Base-by-base conservation (phyloP, 148 eudicot species). In the Camellia granthamiana region DNA sequence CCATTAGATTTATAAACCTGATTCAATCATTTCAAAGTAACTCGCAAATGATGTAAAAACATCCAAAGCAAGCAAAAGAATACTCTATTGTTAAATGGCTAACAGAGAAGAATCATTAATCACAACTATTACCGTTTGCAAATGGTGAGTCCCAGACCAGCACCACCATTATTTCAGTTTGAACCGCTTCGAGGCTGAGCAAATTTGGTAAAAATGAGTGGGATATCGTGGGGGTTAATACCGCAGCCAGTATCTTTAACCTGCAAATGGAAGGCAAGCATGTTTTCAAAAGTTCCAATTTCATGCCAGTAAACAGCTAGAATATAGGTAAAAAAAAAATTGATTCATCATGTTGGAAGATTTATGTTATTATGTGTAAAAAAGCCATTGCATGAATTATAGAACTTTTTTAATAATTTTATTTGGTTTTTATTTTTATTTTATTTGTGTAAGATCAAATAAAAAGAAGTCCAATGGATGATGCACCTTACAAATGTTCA, bases 201-300 rank as follows among this genome's bases (percentile, higher is more conserved):
- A 79, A 92, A 92, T 80, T 90, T 94, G 69, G 89, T 90, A 80
- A 94, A 94, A 60, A 94, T 79, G 21, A 63, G 77, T 1, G 92
- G 97, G 75, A 92, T 84, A 8, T 94, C 97, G 83, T 89, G 92
- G 16, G 92, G 87, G 76, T 66, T 88, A 49, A 94, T 87, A 21
- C 98, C 97, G 80, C 95, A 91, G 0, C 97, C 97, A 51, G 95
- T 85, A 84, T 94, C 98, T 85, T 87, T 92, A 66, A 94, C 92
- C 98, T 94, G 86, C 74, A 81, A 14, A 52, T 16, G 7, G 12
- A 54, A 73, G n/a, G 76, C 6, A 55, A 30, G 30, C 9, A 8
- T 70, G 55, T 0, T 14, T 13, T 9, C 19, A 65, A 21, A 7
- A 47, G 5, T 23, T 14, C 18, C 63, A 60, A 18, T 15, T 60